Conservation (phyloP, 805 yeast species). For the Debaryomyces hansenii region DNA sequence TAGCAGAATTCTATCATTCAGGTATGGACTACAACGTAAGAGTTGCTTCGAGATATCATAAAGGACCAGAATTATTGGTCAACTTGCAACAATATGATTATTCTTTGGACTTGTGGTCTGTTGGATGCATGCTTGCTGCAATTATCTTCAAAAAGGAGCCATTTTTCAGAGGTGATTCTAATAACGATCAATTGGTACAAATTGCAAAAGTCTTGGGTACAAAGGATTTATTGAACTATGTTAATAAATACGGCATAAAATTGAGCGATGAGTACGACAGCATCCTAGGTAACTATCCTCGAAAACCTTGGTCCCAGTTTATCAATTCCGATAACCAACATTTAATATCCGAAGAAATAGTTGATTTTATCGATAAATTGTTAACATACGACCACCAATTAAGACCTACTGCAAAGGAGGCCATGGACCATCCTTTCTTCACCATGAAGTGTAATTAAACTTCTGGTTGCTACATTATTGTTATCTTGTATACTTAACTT, state of each 20-base stretch:
- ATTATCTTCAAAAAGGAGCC: slow-evolving; percentile 90
- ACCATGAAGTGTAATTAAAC: slow-evolving; percentile 5
- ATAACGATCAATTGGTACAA: slow-evolving; percentile 87
- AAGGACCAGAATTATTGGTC: slow-evolving; percentile 89
- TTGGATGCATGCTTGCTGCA: slow-evolving; percentile 91
- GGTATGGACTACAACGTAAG: slow-evolving; percentile 89
- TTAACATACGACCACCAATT: slow-evolving; percentile 86
- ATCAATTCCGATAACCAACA: slow-evolving; percentile 68
- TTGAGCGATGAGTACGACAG: slow-evolving; percentile 77
- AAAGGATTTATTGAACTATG: slow-evolving; percentile 68
- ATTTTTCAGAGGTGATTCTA: slow-evolving; percentile 87
- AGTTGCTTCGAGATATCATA: slow-evolving; percentile 89
- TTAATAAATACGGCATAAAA: slow-evolving; percentile 67
- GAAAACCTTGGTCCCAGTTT: slow-evolving; percentile 85
- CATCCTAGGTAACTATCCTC: slow-evolving; percentile 63
- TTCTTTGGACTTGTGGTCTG: slow-evolving; percentile 90
- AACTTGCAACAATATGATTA: slow-evolving; percentile 88
- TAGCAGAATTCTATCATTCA: slow-evolving; percentile 91
- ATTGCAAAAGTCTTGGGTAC: slow-evolving; percentile 88
- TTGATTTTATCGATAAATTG: slow-evolving; percentile 79
- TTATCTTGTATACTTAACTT: too few relatives aligned
- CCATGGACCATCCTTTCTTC: slow-evolving; percentile 66
- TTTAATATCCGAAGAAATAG: slow-evolving; percentile 62
- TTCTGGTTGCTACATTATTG: too few relatives aligned
- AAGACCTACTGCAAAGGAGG: slow-evolving; percentile 85